These are phyloP conservation scores for Trypanosoma boissoni DNA, from an alignment of 208 protist genomes.

Conservation along the genomic window DNA sequence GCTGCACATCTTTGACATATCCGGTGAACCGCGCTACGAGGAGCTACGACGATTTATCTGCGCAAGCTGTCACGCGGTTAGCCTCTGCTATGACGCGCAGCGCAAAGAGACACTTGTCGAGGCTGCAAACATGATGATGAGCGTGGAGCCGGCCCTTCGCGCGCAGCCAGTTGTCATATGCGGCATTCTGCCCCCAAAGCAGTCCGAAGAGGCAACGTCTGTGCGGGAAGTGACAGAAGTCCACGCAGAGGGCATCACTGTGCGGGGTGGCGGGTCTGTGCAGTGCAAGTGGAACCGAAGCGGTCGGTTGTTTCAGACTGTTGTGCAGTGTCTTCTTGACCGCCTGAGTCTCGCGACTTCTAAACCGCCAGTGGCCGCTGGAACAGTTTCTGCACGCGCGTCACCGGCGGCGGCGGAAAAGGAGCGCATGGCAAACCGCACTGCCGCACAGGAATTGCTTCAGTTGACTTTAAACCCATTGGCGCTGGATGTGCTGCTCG, in stretches of 20 bases:
- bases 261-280: conserved; percentile 55
- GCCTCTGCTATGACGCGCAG: conserved; percentile 72
- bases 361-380: background rate
- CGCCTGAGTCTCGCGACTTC: conserved; percentile 53
- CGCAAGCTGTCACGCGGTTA: conserved; percentile 65
- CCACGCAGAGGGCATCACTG: conserved; percentile 64
- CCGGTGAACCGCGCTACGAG: conserved; percentile 62
- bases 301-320: conserved; percentile 41
- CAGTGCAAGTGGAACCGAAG: conserved; percentile 48
- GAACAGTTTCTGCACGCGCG: background rate
- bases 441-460: conserved; percentile 64
- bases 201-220: background rate
- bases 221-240: conserved; percentile 43
- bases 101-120: conserved; percentile 74
- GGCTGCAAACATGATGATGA: conserved; percentile 81
- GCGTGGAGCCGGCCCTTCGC: conserved; percentile 54
- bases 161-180: conserved; percentile 82
- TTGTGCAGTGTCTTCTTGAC: conserved; percentile 67
- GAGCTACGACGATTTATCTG: conserved; percentile 74
- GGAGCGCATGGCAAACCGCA: conserved; percentile 30
- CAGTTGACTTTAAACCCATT: conserved; percentile 71
- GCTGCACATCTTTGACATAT: conserved; percentile 74
- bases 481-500: conserved; percentile 67
- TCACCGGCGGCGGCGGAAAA: background rate
- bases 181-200: conserved; percentile 38